Conservation (phyloP, 2,329 filamentous ascomycete species). For the Xylaria sp. region DNA sequence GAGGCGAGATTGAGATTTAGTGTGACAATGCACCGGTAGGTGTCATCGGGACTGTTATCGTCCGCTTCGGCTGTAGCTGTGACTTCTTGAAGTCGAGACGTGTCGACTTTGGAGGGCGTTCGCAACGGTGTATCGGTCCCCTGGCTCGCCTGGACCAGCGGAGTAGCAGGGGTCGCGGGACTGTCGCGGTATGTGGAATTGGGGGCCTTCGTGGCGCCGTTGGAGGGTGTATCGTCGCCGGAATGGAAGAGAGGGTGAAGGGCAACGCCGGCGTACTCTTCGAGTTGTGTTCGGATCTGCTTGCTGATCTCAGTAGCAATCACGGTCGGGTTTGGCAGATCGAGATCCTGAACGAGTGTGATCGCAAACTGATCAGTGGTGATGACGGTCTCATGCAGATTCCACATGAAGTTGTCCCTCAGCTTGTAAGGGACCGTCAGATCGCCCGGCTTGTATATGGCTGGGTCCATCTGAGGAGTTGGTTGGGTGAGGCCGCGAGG, state of each 20-base stretch:
- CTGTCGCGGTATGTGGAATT: slow-evolving; percentile 32
- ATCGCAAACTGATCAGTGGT: slow-evolving; percentile 96
- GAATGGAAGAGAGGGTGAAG: slow-evolving; percentile 87
- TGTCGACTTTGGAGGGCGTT: slow-evolving; percentile 45
- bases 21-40: slow-evolving; percentile 86
- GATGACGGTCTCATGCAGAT: slow-evolving; percentile 86
- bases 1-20: slow-evolving; percentile 90
- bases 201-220: slow-evolving; percentile 18
- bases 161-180: slow-evolving; percentile 40
- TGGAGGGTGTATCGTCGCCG: slow-evolving; percentile 26
- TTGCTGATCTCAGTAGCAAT: slow-evolving; percentile 79
- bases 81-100: slow-evolving; percentile 49
- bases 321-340: slow-evolving; percentile 68
- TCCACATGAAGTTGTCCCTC: slow-evolving; percentile 96
- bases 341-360: slow-evolving; percentile 83
- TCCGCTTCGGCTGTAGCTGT: slow-evolving; percentile 65
- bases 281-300: slow-evolving; percentile 89
- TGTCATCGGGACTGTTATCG: slow-evolving; percentile 84
- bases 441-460: slow-evolving; percentile 76
- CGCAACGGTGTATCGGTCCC: slow-evolving; percentile 54
- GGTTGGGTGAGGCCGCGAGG: slow-evolving; percentile 64
- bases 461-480: slow-evolving; percentile 46
- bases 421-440: slow-evolving; percentile 78
- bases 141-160: slow-evolving; percentile 37
- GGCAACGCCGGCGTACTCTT: slow-evolving; percentile 92